Evolutionary conservation across 805 yeast genomes (phyloP), one percentile per base, ranked within the genome.

Genomic region (Ogataea nitratoaversa): DNA sequence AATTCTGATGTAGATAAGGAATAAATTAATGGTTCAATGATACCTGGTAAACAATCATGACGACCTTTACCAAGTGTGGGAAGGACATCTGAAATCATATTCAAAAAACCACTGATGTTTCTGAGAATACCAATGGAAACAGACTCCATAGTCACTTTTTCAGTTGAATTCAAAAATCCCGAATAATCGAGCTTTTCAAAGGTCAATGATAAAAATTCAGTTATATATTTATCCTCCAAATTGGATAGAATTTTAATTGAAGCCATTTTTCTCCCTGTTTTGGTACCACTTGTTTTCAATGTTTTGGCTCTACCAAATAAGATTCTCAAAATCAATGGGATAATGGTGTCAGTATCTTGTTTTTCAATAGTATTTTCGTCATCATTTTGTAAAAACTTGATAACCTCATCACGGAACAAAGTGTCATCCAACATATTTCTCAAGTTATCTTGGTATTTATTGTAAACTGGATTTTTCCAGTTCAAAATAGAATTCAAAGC

Each of bases 251-350:
- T 66, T 18, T 81, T 70, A 11, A 86, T 68, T 8, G 86, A 82
- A 8, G 93, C 86, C 51, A 70, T 72, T 47, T 87, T 84, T 48
- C 84, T 74, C 24, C 89, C 81, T 40, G 77, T 74, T 54, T 85
- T 85, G 22, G 80, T 74, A 43, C 87, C 88, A 57, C 84, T 81
- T 1, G 76, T 67, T 40, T 70, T 74, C 4, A 80, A 70, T 1
- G 82, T 73, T 61, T 87, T 95, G 8, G 89, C 87, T 42, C 95
- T 73, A 8, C 98, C 98, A 61, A 82, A 91, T 17, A 93, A 65
- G 19, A 93, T 82, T 49, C 96, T 67, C 36, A 89, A 57, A 4
- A 89, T 72, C 23, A 85, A 54, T 1, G 95, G 93, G 75, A 88
- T 76, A 2, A 91, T 71, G 1, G 46, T 59, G 2, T 59, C 66